Conservation (phyloP, 139 green algal genomes). For the Micractinium conductrix region DNA sequence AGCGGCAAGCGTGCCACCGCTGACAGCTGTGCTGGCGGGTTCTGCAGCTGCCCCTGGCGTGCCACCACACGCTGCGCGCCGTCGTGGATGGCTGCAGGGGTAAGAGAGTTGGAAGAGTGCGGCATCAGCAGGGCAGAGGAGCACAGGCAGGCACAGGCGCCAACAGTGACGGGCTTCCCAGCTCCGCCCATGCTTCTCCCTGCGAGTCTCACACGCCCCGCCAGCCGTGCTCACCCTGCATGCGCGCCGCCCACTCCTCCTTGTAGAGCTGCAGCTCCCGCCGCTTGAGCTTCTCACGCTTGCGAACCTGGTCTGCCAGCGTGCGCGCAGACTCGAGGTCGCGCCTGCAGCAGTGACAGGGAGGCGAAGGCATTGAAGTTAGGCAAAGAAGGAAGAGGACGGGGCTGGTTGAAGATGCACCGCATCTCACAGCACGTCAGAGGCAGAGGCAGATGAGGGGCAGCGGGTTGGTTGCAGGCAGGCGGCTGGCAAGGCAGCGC, state of each 20-base stretch:
- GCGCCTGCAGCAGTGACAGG: background rate
- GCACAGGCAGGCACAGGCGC: background rate
- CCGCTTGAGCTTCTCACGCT: conserved; percentile 57
- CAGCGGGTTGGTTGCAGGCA: too few species aligned
- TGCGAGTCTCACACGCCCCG: background rate
- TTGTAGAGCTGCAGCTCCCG: conserved; percentile 46
- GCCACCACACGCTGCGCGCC: background rate
- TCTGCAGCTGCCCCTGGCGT: background rate
- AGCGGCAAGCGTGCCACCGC: conserved; percentile 25
- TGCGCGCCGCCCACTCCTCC: conserved; percentile 40
- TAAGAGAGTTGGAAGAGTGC: too few species aligned
- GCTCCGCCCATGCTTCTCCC: too few species aligned
- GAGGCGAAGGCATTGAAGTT: background rate
- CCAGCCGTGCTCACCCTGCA: conserved; percentile 16
- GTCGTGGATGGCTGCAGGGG: conserved; percentile 16
- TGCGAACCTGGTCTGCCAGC: conserved; percentile 56
- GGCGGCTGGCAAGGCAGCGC: too few species aligned
- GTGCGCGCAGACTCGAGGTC: conserved; percentile 56
- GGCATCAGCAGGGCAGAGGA: too few species aligned
- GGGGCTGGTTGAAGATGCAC: background rate
- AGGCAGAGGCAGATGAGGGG: background rate
- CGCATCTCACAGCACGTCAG: too few species aligned
- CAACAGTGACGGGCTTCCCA: too few species aligned
- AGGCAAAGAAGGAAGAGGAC: too few species aligned
- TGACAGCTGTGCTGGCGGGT: conserved; percentile 33